A percentile compares a stretch with the other conserved stretches of the same genome.
Evolutionary conservation across 2,329 filamentous ascomycete genomes (phyloP).

Genomic region (Colletotrichum sp.): DNA sequence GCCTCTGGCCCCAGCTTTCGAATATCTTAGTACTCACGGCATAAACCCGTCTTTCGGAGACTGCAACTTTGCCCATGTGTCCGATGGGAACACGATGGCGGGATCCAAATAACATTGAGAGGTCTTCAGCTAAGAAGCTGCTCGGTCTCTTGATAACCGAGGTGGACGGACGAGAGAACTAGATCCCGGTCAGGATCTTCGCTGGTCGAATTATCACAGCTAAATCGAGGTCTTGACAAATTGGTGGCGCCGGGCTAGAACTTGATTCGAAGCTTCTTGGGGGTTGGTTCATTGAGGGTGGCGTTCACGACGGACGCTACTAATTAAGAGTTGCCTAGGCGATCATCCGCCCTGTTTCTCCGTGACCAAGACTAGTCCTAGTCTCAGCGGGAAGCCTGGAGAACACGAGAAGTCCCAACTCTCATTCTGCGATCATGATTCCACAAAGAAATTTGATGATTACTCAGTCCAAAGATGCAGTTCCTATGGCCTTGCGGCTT

Average conservation of each 20-base stretch:
- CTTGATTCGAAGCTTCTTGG: background rate
- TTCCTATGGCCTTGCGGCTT: background rate
- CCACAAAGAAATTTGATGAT: background rate
- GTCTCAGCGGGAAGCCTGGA: background rate
- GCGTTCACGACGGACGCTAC: background rate
- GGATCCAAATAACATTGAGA: background rate
- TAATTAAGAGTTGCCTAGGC: background rate
- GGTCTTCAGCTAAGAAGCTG: background rate
- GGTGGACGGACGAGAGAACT: background rate
- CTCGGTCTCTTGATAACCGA: background rate
- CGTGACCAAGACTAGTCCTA: background rate
- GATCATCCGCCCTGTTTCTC: background rate
- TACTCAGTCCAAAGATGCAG: background rate
- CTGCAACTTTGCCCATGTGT: background rate
- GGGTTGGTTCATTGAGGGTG: background rate
- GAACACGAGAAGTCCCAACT: background rate
- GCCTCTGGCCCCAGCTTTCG: background rate
- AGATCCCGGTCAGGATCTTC: background rate
- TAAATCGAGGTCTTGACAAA: background rate
- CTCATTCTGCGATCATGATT: background rate
- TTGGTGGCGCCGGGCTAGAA: constrained; percentile 3
- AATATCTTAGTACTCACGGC: background rate
- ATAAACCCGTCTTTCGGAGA: background rate
- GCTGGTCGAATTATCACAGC: background rate
- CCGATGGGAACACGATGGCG: background rate